Conservation (phyloP, 2,329 filamentous ascomycete genomes). For the Colletotrichum scovillei region DNA sequence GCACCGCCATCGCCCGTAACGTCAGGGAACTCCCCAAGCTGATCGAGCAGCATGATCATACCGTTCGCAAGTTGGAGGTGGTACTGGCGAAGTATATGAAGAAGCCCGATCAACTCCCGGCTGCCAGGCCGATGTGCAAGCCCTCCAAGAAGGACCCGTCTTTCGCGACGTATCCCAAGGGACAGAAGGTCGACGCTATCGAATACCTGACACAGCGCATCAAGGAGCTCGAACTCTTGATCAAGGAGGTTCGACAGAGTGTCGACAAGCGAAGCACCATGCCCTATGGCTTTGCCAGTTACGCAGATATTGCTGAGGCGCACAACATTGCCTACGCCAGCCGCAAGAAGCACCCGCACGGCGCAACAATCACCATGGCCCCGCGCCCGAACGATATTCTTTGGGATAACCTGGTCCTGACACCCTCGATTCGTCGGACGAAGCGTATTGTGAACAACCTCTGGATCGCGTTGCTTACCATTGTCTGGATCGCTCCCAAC, state of each 20-base stretch:
- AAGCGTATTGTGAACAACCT: slow-evolving; percentile 83
- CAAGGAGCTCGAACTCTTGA: slow-evolving; percentile 81
- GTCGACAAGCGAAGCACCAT: slow-evolving; percentile 91
- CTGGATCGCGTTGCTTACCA: slow-evolving; percentile 83
- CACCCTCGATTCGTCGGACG: slow-evolving; percentile 74
- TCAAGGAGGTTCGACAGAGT: slow-evolving; percentile 82
- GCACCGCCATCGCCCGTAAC: slow-evolving; percentile 88
- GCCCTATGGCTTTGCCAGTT: slow-evolving; percentile 94
- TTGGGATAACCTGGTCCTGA: slow-evolving; percentile 90
- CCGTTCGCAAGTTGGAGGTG: slow-evolving; percentile 84
- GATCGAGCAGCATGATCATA: slow-evolving; percentile 84
- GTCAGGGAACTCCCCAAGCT: slow-evolving; percentile 89
- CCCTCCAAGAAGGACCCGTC: slow-evolving; percentile 84
- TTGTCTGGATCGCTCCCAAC: slow-evolving; percentile 92
- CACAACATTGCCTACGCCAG: slow-evolving; percentile 87
- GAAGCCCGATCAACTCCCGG: slow-evolving; percentile 83
- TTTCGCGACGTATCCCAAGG: slow-evolving; percentile 70
- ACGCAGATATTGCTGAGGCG: slow-evolving; percentile 86
- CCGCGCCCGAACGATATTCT: slow-evolving; percentile 92
- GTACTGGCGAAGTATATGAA: slow-evolving; percentile 91
- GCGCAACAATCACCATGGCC: slow-evolving; percentile 81
- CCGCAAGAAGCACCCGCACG: slow-evolving; percentile 83
- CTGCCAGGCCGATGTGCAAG: slow-evolving; percentile 80
- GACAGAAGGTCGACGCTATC: slow-evolving; percentile 90
- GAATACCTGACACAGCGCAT: slow-evolving; percentile 92